Conservation (phyloP, 2,329 filamentous ascomycete genomes). For the Trichoderma aggressivum region DNA sequence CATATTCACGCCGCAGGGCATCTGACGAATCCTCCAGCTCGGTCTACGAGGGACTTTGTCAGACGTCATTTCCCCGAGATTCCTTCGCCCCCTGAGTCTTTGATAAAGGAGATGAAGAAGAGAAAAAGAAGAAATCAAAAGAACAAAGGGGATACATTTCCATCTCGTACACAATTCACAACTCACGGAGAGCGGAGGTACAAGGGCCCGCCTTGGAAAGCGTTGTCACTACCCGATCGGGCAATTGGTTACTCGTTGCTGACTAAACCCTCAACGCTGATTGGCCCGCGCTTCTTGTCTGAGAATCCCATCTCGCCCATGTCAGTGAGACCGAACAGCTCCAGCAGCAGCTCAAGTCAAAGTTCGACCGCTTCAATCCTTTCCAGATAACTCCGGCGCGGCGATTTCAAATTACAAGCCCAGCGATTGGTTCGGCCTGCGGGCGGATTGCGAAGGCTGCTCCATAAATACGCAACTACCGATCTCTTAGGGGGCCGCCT, state of each 20-base stretch:
- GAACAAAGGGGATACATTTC: background rate
- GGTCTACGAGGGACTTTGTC: conserved; percentile 1
- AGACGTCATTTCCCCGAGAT: background rate
- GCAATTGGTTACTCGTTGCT: conserved; percentile 27
- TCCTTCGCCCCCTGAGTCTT: background rate
- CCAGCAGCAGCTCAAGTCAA: background rate
- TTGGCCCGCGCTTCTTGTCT: conserved; percentile 25
- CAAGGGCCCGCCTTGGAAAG: background rate
- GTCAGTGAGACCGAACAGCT: background rate
- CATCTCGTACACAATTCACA: background rate
- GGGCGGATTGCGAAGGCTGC: background rate
- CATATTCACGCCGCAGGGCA: background rate
- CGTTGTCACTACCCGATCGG: background rate
- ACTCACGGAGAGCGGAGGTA: background rate
- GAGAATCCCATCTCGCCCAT: background rate
- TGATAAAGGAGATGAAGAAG: background rate
- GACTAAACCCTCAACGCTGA: conserved; percentile 33
- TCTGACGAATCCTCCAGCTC: background rate
- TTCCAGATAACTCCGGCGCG: background rate
- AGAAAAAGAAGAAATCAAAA: background rate
- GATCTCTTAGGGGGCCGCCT: background rate
- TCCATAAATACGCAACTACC: background rate
- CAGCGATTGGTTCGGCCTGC: conserved; percentile 17
- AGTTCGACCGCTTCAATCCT: background rate
- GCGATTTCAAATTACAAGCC: conserved; percentile 12